Base-by-base conservation (phyloP, 2,329 filamentous ascomycete species). In the Talaromyces sp. region DNA sequence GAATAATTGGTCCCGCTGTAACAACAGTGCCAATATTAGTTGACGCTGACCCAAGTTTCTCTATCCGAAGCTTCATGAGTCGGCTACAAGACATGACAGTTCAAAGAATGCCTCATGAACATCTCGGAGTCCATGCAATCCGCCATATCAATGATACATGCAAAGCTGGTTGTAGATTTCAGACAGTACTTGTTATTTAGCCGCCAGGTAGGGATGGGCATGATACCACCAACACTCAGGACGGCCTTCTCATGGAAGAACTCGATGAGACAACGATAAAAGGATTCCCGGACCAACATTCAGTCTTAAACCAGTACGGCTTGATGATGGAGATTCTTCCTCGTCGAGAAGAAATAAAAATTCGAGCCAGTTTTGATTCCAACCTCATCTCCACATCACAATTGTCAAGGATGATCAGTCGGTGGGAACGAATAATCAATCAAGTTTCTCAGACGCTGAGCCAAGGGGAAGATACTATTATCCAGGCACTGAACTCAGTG, bases 21-120 rank as follows among this genome's bases (percentile, higher is more conserved):
- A 56, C 55, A 21, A 56, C 55, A n/a, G 24, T 56, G 19, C 55
- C 55, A 17, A 32, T 56, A 11, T 6, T 49, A 19, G 9, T 56
- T 5, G 55, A 56, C 31, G 24, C 24, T 4, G 6, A 50, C 43
- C 21, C 43, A 9, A 17, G 43, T 19, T 17, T 49, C 14, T 19
- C 43, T 19, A 14, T 49, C 9, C 43, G 21, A 24, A 17, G 19
- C 4, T 49, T 49, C 19, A 49, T 49, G 43, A 10, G 5, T 49
- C 32, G 29, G 21, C 19, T 56, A 19, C 55, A 56, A 13, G 55
- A 56, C 9, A 32, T 32, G 55, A 56, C 32, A 31, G n/a, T 31
- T 31, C 26, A 21, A 31, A 17, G 55, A 31, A 85, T 86, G 2
- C 81, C 83, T 0, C 81, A 86, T 65, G 83, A 88, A 71, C 84